phyloP scores from a whole-genome alignment of 2,329 filamentous ascomycete genomes.

The Juglanconis sp. region DNA sequence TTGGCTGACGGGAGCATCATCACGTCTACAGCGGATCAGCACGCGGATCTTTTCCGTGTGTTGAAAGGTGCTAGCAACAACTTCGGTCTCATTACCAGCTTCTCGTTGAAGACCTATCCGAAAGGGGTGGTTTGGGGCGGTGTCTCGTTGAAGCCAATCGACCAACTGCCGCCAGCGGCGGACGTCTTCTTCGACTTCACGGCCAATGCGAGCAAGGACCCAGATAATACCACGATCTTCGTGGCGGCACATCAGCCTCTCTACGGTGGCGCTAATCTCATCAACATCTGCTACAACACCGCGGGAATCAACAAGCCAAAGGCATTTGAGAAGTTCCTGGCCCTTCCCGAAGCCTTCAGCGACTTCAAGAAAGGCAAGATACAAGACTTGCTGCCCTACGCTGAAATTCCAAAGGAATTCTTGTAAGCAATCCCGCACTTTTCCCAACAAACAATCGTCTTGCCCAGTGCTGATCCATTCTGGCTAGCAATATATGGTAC shows the following conservation, averaged over 20 bases:
- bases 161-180: neutral
- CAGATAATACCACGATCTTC: neutral
- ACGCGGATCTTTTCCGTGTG: conserved; percentile 21
- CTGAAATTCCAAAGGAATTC: neutral
- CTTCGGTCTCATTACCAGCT: conserved; percentile 21
- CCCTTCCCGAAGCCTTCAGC: neutral
- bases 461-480: too few relatives aligned
- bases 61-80: conserved; percentile 25
- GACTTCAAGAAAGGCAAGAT: neutral
- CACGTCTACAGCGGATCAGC: conserved; percentile 10
- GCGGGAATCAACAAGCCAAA: neutral
- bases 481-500: neutral
- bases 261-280: neutral
- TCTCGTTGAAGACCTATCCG: neutral
- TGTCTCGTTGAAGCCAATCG: neutral
- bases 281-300: neutral
- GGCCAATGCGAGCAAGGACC: neutral
- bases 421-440: neutral
- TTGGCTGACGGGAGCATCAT: conserved; percentile 34
- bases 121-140: neutral
- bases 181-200: neutral
- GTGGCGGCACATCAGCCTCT: neutral
- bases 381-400: neutral
- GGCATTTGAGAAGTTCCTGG: neutral
- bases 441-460: neutral